phyloP scores from a whole-genome alignment of 2,329 filamentous ascomycete species.

The Penicillium oxalicum region DNA sequence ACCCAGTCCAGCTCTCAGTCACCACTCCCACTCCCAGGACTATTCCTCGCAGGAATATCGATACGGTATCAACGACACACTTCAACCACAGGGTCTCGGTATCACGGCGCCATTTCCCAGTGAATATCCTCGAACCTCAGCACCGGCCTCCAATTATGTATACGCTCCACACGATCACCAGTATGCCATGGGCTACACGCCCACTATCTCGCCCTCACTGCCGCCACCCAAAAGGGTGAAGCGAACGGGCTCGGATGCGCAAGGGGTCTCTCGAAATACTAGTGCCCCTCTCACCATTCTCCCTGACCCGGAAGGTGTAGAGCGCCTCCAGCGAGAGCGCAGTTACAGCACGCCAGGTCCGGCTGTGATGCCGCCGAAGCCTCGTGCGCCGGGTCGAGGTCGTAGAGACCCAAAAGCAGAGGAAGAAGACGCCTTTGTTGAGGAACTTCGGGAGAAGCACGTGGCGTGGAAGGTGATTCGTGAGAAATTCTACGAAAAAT shows the following conservation, averaged over 20 bases:
- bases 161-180: conserved; percentile 18
- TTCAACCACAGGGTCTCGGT: conserved; percentile 33
- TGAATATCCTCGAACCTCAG: conserved; percentile 23
- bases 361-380: conserved; percentile 20
- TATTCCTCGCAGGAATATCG: conserved; percentile 26
- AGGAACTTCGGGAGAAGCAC: conserved; percentile 32
- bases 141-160: conserved; percentile 22
- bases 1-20: conserved; percentile 32
- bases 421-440: conserved; percentile 36
- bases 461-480: conserved; percentile 36
- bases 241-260: conserved; percentile 12
- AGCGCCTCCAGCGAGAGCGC: conserved; percentile 35
- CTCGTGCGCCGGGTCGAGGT: conserved; percentile 29
- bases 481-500: conserved; percentile 31
- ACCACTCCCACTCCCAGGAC: conserved; percentile 25
- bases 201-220: conserved; percentile 19
- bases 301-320: conserved; percentile 36
- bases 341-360: conserved; percentile 22
- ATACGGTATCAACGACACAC: conserved; percentile 27
- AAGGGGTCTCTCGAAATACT: conserved; percentile 10
- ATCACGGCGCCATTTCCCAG: conserved; percentile 32
- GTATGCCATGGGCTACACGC: conserved; percentile 19
- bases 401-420: conserved; percentile 35
- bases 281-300: conserved; percentile 33
- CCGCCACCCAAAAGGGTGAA: conserved; percentile 20